Evolutionary conservation across 176 grass and related monocot species (phyloP).

Genomic region (Hsuehochloa calcarea): DNA sequence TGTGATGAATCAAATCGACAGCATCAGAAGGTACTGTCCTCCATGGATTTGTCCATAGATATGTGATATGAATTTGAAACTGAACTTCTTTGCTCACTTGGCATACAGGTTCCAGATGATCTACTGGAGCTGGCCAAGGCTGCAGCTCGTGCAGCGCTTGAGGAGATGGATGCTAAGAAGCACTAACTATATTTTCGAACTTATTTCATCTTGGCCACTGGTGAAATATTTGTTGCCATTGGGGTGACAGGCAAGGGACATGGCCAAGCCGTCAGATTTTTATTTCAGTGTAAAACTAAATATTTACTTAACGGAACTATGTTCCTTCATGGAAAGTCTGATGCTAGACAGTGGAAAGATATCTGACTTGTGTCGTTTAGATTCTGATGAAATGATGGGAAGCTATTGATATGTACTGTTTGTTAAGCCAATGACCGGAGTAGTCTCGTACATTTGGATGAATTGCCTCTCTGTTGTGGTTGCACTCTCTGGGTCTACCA

Average conservation of each 20-base stretch:
- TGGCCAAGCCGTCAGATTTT: slow-evolving; percentile 8
- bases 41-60: background rate
- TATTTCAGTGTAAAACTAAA: slow-evolving; percentile 5
- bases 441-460: background rate
- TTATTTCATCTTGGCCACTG: slow-evolving; percentile 16
- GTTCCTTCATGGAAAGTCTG: slow-evolving; percentile 7
- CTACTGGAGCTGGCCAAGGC: slow-evolving; percentile 60
- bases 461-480: background rate
- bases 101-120: slow-evolving; percentile 61
- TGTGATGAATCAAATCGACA: slow-evolving; percentile 79
- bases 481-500: background rate
- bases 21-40: slow-evolving; percentile 65
- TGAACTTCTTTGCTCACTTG: slow-evolving; percentile 4
- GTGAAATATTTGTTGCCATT: slow-evolving; percentile 15
- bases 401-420: background rate
- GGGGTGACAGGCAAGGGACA: background rate
- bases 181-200: background rate
- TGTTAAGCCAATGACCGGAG: background rate
- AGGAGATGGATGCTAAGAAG: slow-evolving; percentile 79
- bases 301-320: background rate
- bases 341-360: background rate
- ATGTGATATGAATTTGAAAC: background rate
- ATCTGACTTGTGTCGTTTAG: background rate
- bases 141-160: slow-evolving; percentile 61
- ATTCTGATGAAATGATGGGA: background rate